Evolutionary conservation across 2,329 filamentous ascomycete species (phyloP).

Genomic region (Xylariales sp.): DNA sequence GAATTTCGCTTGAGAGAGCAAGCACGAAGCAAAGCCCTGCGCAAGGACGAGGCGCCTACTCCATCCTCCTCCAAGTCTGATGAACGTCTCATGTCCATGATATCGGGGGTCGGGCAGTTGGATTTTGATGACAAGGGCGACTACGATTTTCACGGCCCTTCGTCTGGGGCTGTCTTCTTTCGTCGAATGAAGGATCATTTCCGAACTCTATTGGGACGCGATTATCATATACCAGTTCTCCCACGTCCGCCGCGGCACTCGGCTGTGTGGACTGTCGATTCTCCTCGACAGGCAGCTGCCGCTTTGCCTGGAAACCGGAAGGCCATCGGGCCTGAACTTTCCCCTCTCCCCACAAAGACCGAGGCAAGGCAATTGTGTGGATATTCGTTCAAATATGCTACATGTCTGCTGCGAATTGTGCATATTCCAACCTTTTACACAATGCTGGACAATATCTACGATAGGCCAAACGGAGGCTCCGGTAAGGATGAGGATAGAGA

Average conservation of each 20-base stretch:
- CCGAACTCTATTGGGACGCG: constrained; percentile 66
- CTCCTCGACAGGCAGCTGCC: constrained; percentile 58
- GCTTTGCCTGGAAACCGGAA: constrained; percentile 56
- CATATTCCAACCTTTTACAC: constrained; percentile 68
- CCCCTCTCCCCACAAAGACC: constrained; percentile 66
- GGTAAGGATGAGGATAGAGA: constrained; percentile 54
- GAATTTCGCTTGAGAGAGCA: constrained; percentile 56
- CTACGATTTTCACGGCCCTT: constrained; percentile 93
- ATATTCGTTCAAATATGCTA: constrained; percentile 34
- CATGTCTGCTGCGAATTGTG: constrained; percentile 50
- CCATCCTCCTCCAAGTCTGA: constrained; percentile 50
- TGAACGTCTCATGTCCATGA: constrained; percentile 85
- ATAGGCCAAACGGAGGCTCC: constrained; percentile 43
- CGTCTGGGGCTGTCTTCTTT: constrained; percentile 86
- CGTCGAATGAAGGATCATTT: constrained; percentile 84
- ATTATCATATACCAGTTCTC: constrained; percentile 56
- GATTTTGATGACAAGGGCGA: constrained; percentile 88
- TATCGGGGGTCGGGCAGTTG: constrained; percentile 84
- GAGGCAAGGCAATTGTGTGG: constrained; percentile 38
- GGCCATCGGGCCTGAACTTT: constrained; percentile 45
- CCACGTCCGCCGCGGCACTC: constrained; percentile 43
- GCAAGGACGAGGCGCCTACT: constrained; percentile 29
- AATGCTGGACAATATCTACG: constrained; percentile 65
- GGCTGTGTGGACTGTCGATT: constrained; percentile 59
- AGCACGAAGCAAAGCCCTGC: constrained; percentile 39